phyloP scores from a whole-genome alignment of 768 basidiomycete species.

The Lactarius vividus region DNA sequence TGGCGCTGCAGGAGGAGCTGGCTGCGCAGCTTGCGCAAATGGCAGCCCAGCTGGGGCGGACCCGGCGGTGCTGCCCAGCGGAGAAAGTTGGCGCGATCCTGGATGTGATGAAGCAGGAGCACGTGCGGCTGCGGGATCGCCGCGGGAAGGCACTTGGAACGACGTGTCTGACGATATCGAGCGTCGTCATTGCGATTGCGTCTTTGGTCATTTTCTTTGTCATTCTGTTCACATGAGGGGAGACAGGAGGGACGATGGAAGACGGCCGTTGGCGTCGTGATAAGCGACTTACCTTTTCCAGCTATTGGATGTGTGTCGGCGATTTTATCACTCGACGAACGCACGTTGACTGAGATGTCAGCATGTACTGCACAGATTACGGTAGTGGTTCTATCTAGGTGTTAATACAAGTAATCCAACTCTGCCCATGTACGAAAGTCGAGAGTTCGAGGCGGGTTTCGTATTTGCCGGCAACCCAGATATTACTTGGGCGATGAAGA shows the following conservation, averaged over 20 bases:
- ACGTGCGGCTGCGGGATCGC: conserved; percentile 56
- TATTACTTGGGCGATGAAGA: too few relatives aligned
- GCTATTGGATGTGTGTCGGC: too few relatives aligned
- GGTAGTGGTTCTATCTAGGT: too few relatives aligned
- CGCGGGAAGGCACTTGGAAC: conserved; percentile 48
- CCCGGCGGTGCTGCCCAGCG: conserved; percentile 51
- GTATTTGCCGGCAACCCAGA: too few relatives aligned
- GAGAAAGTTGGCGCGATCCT: conserved; percentile 50
- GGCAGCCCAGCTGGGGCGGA: conserved; percentile 66
- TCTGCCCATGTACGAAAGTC: too few relatives aligned
- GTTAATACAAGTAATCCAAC: too few relatives aligned
- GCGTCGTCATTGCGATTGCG: conserved; percentile 56
- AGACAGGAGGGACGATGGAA: conserved; percentile 33
- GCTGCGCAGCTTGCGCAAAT: conserved; percentile 74
- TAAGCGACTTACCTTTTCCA: too few relatives aligned
- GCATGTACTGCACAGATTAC: too few relatives aligned
- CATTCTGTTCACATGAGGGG: conserved; percentile 57
- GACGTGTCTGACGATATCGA: conserved; percentile 49
- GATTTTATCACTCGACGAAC: too few relatives aligned
- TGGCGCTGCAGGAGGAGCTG: conserved; percentile 67
- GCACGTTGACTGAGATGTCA: too few relatives aligned
- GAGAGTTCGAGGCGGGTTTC: too few relatives aligned
- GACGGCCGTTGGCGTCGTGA: too few relatives aligned
- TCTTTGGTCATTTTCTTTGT: conserved; percentile 70
- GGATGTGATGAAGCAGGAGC: conserved; percentile 45